Evolutionary conservation across 129 eudicot genomes (phyloP).

Genomic region (sunflower (Helianthus annuus)): DNA sequence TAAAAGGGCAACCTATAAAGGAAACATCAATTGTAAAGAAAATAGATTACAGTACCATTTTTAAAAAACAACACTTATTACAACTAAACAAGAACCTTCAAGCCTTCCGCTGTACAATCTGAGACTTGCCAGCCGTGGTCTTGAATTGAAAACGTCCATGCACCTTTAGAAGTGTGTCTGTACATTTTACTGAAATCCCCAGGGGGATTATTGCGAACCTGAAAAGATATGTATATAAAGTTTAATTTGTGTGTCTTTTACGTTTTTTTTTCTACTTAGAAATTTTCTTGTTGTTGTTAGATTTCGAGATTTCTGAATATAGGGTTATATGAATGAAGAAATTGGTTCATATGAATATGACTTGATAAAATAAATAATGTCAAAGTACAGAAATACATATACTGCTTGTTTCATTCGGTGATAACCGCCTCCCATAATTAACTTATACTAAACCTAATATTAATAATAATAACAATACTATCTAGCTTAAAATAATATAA

Average conservation of each 20-base stretch:
- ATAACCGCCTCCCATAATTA: no score
- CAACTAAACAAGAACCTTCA: constrained; percentile 40
- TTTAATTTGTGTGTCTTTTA: background rate
- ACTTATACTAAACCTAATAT: no score
- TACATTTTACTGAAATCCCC: constrained; percentile 52
- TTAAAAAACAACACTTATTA: background rate
- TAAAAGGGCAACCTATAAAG: constrained; percentile 46
- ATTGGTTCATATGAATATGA: no score
- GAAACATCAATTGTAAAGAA: background rate
- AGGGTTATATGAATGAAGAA: no score
- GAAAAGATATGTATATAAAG: constrained; percentile 1
- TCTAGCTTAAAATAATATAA: no score
- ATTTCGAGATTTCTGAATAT: no score
- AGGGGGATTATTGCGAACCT: constrained; percentile 56
- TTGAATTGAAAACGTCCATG: constrained; percentile 65
- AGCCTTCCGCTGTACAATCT: constrained; percentile 80
- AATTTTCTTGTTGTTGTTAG: no score
- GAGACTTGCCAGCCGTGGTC: constrained; percentile 83
- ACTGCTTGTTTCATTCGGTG: no score
- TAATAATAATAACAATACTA: no score
- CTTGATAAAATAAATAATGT: no score
- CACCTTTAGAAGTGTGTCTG: constrained; percentile 63
- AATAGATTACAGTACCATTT: background rate
- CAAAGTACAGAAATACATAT: no score
- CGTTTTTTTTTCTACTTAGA: background rate